Evolutionary conservation across 2,329 filamentous ascomycete genomes (phyloP), one percentile per base, ranked within the genome.

Genomic region (Fusarium sp.): DNA sequence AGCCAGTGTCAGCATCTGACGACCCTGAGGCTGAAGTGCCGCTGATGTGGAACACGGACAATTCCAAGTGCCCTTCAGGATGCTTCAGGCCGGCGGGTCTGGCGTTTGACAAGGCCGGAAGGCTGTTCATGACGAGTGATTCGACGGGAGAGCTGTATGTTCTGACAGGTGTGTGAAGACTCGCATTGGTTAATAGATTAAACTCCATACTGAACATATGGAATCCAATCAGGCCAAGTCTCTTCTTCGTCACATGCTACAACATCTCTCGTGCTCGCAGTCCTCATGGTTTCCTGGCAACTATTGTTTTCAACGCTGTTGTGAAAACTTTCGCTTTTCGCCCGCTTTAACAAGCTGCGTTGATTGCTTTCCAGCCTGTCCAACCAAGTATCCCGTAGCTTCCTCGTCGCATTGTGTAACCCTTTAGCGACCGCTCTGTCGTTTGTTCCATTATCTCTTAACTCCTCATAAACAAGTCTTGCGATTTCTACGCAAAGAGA

Each of bases 1-100:
- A 64, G 2, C 60, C 60, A 12, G 33, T 54, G 4, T 30, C 33
- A 9, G 3, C 35, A 23, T 64, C 60, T 46, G 18, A 64, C 1
- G 38, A 64, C 10, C 6, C 58, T 10, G 17, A 63, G 15, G 60
- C 60, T n/a, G 60, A 64, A 12, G 60, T 40, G 15, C 60, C 33
- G 2, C 12, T 64, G 27, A 64, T 64, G 46, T 64, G 60, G 60
- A 64, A 64, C 13, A 53, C 20, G 1, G 58, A 64, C 12, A 64
- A 64, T 2, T 40, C 40, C 0, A 46, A 54, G 20, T 64, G 60
- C 4, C 60, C 60, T 40, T 64, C 60, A 0, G 60, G 57, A 0
- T 64, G 60, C 7, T 64, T 64, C 5, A 63, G 60, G 23, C 60
- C 60, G 2, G 58, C 58, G 0, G 60, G 60, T 2, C 15, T 64